A percentile compares a stretch with the other conserved stretches of the same genome.
phyloP scores from a whole-genome alignment of 2,329 filamentous ascomycete species.

The Diaporthe nobilis region DNA sequence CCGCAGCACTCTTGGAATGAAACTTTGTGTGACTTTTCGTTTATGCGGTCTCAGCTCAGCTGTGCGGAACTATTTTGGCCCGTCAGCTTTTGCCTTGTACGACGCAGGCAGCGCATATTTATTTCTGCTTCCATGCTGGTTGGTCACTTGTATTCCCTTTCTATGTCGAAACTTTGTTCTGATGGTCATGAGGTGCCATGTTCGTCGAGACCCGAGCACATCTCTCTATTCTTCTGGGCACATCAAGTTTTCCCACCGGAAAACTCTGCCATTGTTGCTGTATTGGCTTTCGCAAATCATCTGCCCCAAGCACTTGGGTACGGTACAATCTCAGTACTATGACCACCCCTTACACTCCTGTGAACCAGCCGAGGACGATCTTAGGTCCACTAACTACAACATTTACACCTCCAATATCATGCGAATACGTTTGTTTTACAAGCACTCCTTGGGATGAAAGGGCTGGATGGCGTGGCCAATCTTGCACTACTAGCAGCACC shows the following conservation, averaged over 20 bases:
- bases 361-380: constrained; percentile 20
- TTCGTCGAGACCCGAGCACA: not conserved
- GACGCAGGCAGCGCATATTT: not conserved
- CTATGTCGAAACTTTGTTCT: not conserved
- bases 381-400: constrained; percentile 28
- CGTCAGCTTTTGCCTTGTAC: not conserved
- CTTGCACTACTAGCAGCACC: not conserved
- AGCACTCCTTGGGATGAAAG: not conserved
- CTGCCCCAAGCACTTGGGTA: not conserved
- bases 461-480: not conserved
- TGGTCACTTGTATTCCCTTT: not conserved
- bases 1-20: not conserved
- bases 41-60: not conserved
- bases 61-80: not conserved
- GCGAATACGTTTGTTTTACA: constrained; percentile 14
- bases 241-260: not conserved
- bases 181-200: not conserved
- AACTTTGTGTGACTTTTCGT: not conserved
- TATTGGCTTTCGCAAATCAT: not conserved
- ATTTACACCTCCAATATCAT: constrained; percentile 16
- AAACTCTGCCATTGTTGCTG: not conserved
- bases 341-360: not conserved
- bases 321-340: not conserved
- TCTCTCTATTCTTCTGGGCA: not conserved
- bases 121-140: not conserved